Evolutionary conservation across 2,329 filamentous ascomycete genomes (phyloP).

Genomic region (Meredithiella fracta): DNA sequence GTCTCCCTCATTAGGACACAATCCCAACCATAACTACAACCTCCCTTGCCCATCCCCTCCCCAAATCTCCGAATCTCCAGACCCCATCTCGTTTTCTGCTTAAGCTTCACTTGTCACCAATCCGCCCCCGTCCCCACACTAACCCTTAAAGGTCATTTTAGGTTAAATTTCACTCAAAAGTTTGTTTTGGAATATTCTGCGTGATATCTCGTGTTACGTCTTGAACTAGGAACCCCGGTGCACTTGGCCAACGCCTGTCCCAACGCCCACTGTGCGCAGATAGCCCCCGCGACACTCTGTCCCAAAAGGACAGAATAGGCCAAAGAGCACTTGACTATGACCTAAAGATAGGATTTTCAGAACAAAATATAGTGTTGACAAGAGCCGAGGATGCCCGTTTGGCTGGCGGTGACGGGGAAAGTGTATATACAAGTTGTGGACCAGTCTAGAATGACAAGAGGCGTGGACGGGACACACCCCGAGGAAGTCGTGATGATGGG

Average conservation of each 20-base stretch:
- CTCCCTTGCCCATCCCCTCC: too few species aligned
- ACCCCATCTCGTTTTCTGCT: too few species aligned
- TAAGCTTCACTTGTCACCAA: background rate
- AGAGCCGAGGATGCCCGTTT: background rate
- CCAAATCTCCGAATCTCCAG: too few species aligned
- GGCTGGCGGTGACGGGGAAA: background rate
- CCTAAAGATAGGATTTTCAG: conserved; percentile 4
- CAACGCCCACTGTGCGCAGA: background rate
- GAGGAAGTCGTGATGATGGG: background rate
- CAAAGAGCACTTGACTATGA: background rate
- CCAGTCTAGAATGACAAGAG: background rate
- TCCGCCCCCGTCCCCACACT: background rate
- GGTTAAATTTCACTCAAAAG: background rate
- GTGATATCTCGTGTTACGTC: background rate
- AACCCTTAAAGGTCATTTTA: conserved; percentile 2
- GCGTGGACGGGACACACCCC: background rate
- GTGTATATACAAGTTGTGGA: background rate
- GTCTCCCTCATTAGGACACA: background rate
- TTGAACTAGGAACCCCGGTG: background rate
- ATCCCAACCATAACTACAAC: background rate
- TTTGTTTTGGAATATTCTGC: conserved; percentile 2
- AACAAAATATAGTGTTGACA: background rate
- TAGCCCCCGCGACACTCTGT: background rate
- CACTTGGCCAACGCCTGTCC: background rate
- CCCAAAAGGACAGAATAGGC: conserved; percentile 3